phyloP scores from a whole-genome alignment of 495 filamentous ascomycete genomes.

The Podospora pseudoanserina region DNA sequence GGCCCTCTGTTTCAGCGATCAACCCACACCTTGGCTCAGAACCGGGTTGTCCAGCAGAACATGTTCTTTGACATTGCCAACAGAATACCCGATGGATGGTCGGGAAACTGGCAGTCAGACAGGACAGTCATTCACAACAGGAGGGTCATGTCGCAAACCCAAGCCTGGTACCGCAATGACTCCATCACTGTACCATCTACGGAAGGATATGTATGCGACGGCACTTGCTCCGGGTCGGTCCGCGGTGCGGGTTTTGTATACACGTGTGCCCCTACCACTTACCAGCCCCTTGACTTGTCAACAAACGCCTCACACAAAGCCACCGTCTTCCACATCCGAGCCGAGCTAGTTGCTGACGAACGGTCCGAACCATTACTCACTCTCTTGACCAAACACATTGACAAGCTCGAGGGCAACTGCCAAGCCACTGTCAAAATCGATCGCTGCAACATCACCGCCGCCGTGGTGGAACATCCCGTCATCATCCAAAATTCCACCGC shows the following conservation, averaged over 20 bases:
- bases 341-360: not conserved
- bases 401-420: slow-evolving; percentile 11
- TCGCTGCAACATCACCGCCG: slow-evolving; percentile 14
- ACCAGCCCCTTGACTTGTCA: not conserved
- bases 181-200: slow-evolving; percentile 2
- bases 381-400: slow-evolving; percentile 1
- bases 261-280: slow-evolving; percentile 5
- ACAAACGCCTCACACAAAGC: slow-evolving; percentile 3
- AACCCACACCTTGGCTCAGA: slow-evolving; percentile 8
- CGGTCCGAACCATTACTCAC: slow-evolving; percentile 2
- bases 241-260: slow-evolving; percentile 15
- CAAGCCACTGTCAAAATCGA: slow-evolving; percentile 10
- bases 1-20: slow-evolving; percentile 17
- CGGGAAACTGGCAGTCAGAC: slow-evolving; percentile 2
- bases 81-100: slow-evolving; percentile 20
- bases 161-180: slow-evolving; percentile 12
- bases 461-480: slow-evolving; percentile 18
- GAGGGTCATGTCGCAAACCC: not conserved
- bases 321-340: slow-evolving; percentile 16
- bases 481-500: slow-evolving; percentile 15
- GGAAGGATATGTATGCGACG: slow-evolving; percentile 1
- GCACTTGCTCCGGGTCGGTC: slow-evolving; percentile 17
- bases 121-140: slow-evolving; percentile 1
- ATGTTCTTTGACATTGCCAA: slow-evolving; percentile 14
- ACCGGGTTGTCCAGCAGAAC: not conserved